Conservation (phyloP, 805 yeast species). For the Teunomyces barrocoloradensis region DNA sequence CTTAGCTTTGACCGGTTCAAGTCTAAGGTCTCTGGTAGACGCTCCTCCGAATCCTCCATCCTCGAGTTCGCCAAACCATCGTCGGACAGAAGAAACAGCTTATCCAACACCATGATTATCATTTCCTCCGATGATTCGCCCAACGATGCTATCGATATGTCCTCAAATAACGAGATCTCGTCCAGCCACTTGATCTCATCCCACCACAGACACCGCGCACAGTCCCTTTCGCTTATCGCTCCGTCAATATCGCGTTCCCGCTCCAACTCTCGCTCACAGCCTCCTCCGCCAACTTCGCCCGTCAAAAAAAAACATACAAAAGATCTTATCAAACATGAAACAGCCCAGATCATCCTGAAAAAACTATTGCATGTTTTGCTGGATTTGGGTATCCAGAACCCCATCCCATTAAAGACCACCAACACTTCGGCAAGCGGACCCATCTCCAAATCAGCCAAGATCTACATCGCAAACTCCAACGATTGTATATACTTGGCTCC, state of each 20-base stretch:
- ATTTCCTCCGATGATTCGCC: constrained; percentile 8
- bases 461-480: constrained; percentile 38
- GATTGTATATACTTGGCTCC: constrained; percentile 42
- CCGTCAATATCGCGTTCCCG: constrained; percentile 7
- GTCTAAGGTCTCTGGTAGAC: constrained; percentile 23
- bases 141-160: constrained; percentile 1
- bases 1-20: constrained; percentile 25
- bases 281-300: constrained; percentile 6
- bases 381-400: constrained; percentile 40
- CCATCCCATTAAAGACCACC: constrained; percentile 33
- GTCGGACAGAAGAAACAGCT: constrained; percentile 18
- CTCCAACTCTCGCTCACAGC: constrained; percentile 8
- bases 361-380: constrained; percentile 27
- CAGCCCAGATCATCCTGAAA: constrained; percentile 33
- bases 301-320: constrained; percentile 28
- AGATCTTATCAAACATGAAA: constrained; percentile 39
- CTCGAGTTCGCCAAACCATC: constrained; percentile 16
- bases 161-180: not conserved
- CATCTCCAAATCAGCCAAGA: constrained; percentile 25
- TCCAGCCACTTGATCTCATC: not conserved
- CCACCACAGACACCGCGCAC: constrained; percentile 6
- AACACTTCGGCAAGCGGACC: constrained; percentile 21
- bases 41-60: constrained; percentile 24
- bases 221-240: constrained; percentile 7
- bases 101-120: constrained; percentile 20